Evolutionary conservation across 495 filamentous ascomycete genomes (phyloP), one percentile per base, ranked within the genome.

Genomic region (Xylaria castorea): DNA sequence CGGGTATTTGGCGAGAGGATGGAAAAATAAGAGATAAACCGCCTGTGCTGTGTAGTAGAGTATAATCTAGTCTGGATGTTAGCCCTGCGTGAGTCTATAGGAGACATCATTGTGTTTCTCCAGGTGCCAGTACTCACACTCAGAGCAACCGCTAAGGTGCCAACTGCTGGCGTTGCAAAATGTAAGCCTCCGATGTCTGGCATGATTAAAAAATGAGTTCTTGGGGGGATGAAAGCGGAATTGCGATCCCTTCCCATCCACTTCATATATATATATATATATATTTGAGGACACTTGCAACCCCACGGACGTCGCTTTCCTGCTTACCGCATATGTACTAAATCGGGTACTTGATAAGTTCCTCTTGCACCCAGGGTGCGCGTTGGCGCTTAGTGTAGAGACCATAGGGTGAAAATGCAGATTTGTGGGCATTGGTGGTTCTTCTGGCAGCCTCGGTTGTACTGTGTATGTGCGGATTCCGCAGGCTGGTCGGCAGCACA

Each of bases 1-100:
- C 1, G 70, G 70, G 30, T 72, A 72, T 62, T 67, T 72, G 11
- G 70, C 62, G 1, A 72, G 53, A 9, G 70, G 70, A 51, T 72
- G 70, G n/a, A 72, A 72, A 22, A 48, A 72, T 12, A 67, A 16
- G 30, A 60, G 70, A 16, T 72, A 61, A 22, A 62, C n/a, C 1
- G 55, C 16, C 30, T 32, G 63, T 3, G 51, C 42, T 9, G 63
- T 0, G 40, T 42, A 50, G 53, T 72, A 72, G 38, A 72, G 2
- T 4, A 51, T 40, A 16, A 61, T 14, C 70, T 72, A 40, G 20
- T 16, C 0, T 11, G 18, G 2, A 36, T 30, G 22, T 69, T 48
- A 69, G 67, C 25, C 3, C 3, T 30, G 14, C 16, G 16, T 22
- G 20, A n/a, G 66, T 44, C 20, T 0, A 42, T 18, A 18, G 12